Evolutionary conservation across 768 basidiomycete genomes (phyloP).

Genomic region (Phaffia australis): DNA sequence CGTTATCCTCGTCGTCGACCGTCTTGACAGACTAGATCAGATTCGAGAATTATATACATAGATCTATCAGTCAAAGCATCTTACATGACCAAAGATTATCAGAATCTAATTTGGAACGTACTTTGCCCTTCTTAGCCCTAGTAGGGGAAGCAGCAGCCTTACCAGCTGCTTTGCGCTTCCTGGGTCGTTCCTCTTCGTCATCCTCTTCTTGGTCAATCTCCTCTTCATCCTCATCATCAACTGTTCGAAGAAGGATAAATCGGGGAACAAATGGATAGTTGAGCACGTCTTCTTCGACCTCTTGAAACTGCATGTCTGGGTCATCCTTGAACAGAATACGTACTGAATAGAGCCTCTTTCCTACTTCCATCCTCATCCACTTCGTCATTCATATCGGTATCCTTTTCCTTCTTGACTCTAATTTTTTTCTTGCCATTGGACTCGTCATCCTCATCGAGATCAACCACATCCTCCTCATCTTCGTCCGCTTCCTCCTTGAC

Average conservation of each 20-base stretch:
- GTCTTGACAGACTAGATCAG: constrained; percentile 48
- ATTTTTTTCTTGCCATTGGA: constrained; percentile 41
- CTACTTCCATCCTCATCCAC: background rate
- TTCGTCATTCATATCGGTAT: constrained; percentile 12
- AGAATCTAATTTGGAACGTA: background rate
- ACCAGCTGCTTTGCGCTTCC: constrained; percentile 16
- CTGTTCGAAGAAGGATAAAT: background rate
- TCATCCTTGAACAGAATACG: background rate
- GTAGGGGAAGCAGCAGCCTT: constrained; percentile 5
- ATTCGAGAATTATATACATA: background rate
- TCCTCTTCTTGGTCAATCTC: constrained; percentile 37
- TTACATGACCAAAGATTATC: background rate
- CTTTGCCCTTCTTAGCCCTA: constrained; percentile 25
- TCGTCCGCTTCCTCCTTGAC: constrained; percentile 33
- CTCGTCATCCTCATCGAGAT: constrained; percentile 26
- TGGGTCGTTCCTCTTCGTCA: constrained; percentile 30
- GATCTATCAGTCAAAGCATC: background rate
- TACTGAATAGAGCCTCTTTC: background rate
- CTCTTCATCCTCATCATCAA: constrained; percentile 32
- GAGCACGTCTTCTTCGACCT: background rate
- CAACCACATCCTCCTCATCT: constrained; percentile 39
- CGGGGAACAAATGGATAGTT: too few relatives aligned
- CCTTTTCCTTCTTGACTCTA: constrained; percentile 31
- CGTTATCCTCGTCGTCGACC: constrained; percentile 45
- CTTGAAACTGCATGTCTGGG: too few relatives aligned